Conservation (phyloP, 2,329 filamentous ascomycete species). For the Colletotrichum sp. region DNA sequence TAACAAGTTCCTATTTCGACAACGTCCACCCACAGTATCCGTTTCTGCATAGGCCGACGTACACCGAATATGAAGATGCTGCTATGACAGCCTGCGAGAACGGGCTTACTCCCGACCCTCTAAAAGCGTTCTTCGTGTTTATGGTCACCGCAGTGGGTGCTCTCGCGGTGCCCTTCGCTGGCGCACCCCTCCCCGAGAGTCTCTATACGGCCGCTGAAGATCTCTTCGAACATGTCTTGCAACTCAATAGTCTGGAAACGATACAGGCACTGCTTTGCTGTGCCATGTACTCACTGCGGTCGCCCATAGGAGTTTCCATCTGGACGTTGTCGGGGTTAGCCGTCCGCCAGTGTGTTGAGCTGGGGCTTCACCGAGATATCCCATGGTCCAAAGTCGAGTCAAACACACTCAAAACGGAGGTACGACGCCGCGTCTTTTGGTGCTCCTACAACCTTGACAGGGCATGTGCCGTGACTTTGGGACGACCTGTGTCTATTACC, state of each 20-base stretch:
- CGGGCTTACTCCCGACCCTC: neutral
- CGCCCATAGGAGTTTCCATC: conserved; percentile 26
- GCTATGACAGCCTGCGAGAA: neutral
- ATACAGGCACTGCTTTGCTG: conserved; percentile 34
- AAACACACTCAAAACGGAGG: neutral
- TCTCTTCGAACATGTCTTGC: neutral
- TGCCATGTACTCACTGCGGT: conserved; percentile 31
- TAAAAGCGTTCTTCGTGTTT: neutral
- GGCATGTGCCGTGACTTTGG: neutral
- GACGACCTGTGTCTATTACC: neutral
- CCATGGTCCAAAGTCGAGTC: neutral
- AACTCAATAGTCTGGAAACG: conserved; percentile 27
- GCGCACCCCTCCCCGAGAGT: neutral
- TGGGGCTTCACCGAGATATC: conserved; percentile 31
- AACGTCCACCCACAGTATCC: neutral
- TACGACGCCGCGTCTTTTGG: neutral
- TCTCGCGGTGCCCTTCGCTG: neutral
- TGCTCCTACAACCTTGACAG: neutral
- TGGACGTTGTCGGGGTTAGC: conserved; percentile 35
- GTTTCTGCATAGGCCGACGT: neutral
- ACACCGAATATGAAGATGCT: neutral
- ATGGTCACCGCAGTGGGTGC: neutral
- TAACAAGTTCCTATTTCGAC: neutral
- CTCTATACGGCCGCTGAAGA: neutral
- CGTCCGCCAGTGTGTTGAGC: conserved; percentile 34